These are phyloP conservation scores for Aphanocladium album DNA, from an alignment of 2,329 filamentous ascomycete genomes.

Conservation along the genomic window DNA sequence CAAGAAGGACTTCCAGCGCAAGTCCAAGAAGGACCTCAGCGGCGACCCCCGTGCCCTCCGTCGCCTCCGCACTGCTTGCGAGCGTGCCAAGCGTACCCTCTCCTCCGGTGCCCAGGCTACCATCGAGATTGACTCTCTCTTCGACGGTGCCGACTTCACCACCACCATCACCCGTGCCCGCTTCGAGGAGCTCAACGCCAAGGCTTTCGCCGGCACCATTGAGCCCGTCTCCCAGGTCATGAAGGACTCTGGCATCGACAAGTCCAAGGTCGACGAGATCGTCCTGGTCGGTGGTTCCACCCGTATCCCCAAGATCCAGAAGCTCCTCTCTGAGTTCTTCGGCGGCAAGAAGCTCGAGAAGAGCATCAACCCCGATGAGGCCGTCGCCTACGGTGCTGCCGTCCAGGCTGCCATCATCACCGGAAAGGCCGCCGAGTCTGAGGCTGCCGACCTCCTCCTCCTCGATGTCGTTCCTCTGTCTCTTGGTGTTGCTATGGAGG, in stretches of 20 bases:
- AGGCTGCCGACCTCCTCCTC: slow-evolving; percentile 89
- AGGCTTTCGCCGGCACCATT: slow-evolving; percentile 98
- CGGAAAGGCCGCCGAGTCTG: slow-evolving; percentile 92
- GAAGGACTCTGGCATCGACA: slow-evolving; percentile 97
- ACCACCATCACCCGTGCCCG: slow-evolving; percentile 98
- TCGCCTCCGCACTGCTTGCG: slow-evolving; percentile 94
- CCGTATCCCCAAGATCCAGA: slow-evolving; percentile 96
- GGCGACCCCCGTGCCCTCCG: slow-evolving; percentile 88
- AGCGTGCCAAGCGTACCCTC: slow-evolving; percentile 97
- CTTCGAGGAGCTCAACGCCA: slow-evolving; percentile 98
- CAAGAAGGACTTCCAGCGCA: slow-evolving; percentile 92
- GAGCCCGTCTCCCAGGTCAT: slow-evolving; percentile 98
- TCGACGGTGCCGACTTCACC: slow-evolving; percentile 94
- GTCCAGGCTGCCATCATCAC: slow-evolving; percentile 98
- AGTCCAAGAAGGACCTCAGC: slow-evolving; percentile 95
- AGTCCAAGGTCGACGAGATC: slow-evolving; percentile 90
- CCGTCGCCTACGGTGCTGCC: slow-evolving; percentile 94
- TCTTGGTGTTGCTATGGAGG: slow-evolving; percentile 98
- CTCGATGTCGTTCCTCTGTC: slow-evolving; percentile 95
- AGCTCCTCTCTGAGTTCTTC: slow-evolving; percentile 94
- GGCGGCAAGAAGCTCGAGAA: slow-evolving; percentile 94
- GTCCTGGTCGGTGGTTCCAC: slow-evolving; percentile 98
- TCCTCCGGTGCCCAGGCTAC: slow-evolving; percentile 93
- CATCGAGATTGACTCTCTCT: slow-evolving; percentile 96
- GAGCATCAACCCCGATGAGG: slow-evolving; percentile 99